phyloP scores from a whole-genome alignment of 2,329 filamentous ascomycete species.

The Arthrobotrys iridis region DNA sequence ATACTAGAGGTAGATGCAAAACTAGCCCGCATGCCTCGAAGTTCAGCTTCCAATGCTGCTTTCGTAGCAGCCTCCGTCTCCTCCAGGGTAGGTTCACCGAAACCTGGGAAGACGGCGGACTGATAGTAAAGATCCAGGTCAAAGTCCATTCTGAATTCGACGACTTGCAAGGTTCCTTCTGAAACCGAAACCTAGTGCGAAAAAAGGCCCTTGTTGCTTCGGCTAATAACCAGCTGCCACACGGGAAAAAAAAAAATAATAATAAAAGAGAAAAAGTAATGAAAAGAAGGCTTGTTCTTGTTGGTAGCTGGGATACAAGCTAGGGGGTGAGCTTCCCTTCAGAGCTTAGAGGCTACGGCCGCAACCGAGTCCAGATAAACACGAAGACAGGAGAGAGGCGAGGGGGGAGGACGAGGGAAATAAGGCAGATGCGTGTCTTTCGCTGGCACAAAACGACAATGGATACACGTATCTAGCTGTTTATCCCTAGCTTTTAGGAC shows the following conservation, averaged over 20 bases:
- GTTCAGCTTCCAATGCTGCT: slow-evolving; percentile 39
- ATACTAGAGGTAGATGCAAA: slow-evolving; percentile 3
- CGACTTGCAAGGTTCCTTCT: slow-evolving; percentile 19
- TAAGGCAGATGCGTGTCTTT: slow-evolving; percentile 7
- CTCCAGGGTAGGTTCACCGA: slow-evolving; percentile 30
- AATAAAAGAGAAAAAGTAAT: background rate
- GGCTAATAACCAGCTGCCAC: slow-evolving; percentile 26
- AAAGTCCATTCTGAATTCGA: slow-evolving; percentile 31
- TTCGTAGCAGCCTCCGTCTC: slow-evolving; percentile 44
- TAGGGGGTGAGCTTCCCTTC: slow-evolving; percentile 39
- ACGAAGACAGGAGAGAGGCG: slow-evolving; percentile 5
- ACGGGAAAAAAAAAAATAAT: background rate
- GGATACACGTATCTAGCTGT: background rate
- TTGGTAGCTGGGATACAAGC: background rate
- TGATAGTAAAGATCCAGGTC: slow-evolving; percentile 47
- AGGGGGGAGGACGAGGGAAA: slow-evolving; percentile 8
- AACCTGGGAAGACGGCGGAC: slow-evolving; percentile 26
- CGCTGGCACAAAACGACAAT: slow-evolving; percentile 3
- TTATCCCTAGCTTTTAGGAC: background rate
- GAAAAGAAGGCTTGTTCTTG: slow-evolving; percentile 3
- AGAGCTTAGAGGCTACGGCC: slow-evolving; percentile 5
- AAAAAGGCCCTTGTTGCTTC: slow-evolving; percentile 30
- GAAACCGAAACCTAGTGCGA: slow-evolving; percentile 31
- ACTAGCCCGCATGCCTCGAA: slow-evolving; percentile 35
- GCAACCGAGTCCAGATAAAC: slow-evolving; percentile 6